phyloP scores from a whole-genome alignment of 2,329 filamentous ascomycete species.

The Colletotrichum zoysiae region DNA sequence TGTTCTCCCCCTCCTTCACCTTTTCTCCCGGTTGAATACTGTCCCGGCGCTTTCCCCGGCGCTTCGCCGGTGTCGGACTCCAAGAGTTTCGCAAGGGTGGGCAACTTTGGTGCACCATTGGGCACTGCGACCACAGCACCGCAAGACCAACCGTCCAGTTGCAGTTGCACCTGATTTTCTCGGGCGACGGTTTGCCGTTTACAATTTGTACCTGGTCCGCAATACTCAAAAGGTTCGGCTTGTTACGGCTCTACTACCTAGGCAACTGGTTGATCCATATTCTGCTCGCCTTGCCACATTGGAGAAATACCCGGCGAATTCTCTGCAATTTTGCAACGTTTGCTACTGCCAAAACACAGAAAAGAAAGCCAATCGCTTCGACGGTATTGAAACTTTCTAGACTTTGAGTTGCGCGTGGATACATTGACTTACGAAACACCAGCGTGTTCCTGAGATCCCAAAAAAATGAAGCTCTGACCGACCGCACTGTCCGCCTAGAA shows the following conservation, averaged over 20 bases:
- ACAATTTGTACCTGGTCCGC: neutral
- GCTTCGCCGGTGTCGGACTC: conserved; percentile 2
- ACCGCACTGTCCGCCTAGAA: neutral
- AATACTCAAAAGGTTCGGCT: neutral
- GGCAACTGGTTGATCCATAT: neutral
- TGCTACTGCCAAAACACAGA: neutral
- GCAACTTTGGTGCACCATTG: too few relatives aligned
- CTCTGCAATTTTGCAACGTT: neutral
- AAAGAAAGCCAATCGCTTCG: neutral
- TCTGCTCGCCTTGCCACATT: neutral
- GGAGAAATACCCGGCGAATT: neutral
- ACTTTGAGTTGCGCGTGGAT: neutral
- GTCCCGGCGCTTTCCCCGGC: conserved; percentile 37
- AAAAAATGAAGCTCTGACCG: conserved; percentile 16
- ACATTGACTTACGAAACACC: neutral
- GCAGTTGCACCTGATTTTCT: too few relatives aligned
- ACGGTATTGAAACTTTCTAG: neutral
- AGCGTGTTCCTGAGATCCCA: neutral
- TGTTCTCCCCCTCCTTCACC: conserved; percentile 14
- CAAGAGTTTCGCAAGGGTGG: neutral
- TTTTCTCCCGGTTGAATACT: conserved; percentile 35
- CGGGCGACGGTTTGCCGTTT: neutral
- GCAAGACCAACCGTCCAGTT: neutral
- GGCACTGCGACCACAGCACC: neutral
- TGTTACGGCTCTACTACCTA: neutral